phyloP scores from a whole-genome alignment of 441 rosid species.

The Gossypium trilobum region DNA sequence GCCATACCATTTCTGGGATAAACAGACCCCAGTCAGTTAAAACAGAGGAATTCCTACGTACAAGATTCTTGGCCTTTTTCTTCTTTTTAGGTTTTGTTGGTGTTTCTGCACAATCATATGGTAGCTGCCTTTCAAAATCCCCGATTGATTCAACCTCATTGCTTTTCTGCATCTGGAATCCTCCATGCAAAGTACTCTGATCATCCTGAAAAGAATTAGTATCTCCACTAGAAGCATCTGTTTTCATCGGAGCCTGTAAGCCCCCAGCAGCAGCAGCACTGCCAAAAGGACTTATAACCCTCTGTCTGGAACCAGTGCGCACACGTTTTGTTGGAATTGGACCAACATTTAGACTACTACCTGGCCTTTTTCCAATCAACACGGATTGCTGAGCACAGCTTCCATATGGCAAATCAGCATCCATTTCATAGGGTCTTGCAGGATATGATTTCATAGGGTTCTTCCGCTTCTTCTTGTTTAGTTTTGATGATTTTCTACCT shows the following conservation, averaged over 20 bases:
- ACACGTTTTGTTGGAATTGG: slow-evolving; percentile 81
- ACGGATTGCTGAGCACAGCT: slow-evolving; percentile 43
- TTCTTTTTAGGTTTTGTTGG: slow-evolving; percentile 74
- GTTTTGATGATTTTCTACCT: slow-evolving; percentile 43
- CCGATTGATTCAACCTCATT: slow-evolving; percentile 77
- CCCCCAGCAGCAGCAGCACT: slow-evolving; percentile 47
- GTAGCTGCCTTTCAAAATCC: slow-evolving; percentile 61
- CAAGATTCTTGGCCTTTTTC: slow-evolving; percentile 63
- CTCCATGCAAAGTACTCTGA: slow-evolving; percentile 76
- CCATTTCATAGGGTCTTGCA: slow-evolving; percentile 57
- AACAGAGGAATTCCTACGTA: slow-evolving; percentile 29
- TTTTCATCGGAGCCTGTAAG: slow-evolving; percentile 45
- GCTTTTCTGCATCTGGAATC: slow-evolving; percentile 60
- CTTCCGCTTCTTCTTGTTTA: slow-evolving; percentile 59
- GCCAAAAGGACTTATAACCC: slow-evolving; percentile 57
- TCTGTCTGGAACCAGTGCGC: slow-evolving; percentile 89
- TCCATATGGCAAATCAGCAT: slow-evolving; percentile 50
- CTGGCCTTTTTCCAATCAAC: slow-evolving; percentile 59
- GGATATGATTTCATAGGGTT: slow-evolving; percentile 39
- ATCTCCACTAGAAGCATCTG: slow-evolving; percentile 97
- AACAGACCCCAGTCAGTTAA: slow-evolving; percentile 11
- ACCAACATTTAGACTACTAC: slow-evolving; percentile 47
- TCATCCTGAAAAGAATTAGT: slow-evolving; percentile 95
- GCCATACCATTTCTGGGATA: slow-evolving; percentile 9
- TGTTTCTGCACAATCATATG: slow-evolving; percentile 73